These are phyloP conservation scores for Gonapodya sp. DNA, from an alignment of 192 early-diverging fungal genomes.

Conservation along the genomic window DNA sequence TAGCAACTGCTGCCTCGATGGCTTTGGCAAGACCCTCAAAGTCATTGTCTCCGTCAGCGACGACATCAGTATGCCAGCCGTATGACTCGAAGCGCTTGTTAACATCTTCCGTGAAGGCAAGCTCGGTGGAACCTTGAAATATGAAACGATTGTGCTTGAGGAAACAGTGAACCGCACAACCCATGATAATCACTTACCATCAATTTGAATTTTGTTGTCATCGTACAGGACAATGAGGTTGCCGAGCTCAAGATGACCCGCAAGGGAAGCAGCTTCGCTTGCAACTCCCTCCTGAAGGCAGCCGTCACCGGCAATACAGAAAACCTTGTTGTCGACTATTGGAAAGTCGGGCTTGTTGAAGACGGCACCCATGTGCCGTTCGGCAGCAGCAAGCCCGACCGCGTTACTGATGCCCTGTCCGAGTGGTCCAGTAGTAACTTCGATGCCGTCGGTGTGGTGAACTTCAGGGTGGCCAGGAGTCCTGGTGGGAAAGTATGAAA, in stretches of 20 bases:
- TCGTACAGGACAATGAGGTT: constrained; percentile 94
- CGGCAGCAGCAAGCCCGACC: constrained; percentile 86
- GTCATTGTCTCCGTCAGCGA: constrained; percentile 76
- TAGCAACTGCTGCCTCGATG: constrained; percentile 69
- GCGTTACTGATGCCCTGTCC: constrained; percentile 86
- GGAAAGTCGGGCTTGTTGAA: constrained; percentile 76
- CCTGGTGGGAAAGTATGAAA: constrained; percentile 62
- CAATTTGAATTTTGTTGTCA: constrained; percentile 93
- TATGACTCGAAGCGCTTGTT: constrained; percentile 79
- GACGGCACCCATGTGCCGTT: constrained; percentile 75
- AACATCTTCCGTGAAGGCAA: constrained; percentile 89
- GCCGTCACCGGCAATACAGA: constrained; percentile 81
- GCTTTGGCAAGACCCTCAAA: constrained; percentile 59
- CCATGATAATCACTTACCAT: constrained; percentile 88
- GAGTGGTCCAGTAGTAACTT: constrained; percentile 94
- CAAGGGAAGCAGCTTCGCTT: constrained; percentile 82
- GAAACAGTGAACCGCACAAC: constrained; percentile 62
- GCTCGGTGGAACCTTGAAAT: constrained; percentile 28
- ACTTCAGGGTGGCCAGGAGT: constrained; percentile 95
- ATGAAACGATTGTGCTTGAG: background rate
- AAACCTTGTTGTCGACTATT: constrained; percentile 83
- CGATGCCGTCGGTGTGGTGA: constrained; percentile 74
- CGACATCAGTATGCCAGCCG: constrained; percentile 77
- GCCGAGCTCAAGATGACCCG: constrained; percentile 85
- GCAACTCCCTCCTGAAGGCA: constrained; percentile 97